Evolutionary conservation across 306 rosid species (phyloP), one percentile per base, ranked within the genome.

Genomic region (Pterocarpus santalinus): DNA sequence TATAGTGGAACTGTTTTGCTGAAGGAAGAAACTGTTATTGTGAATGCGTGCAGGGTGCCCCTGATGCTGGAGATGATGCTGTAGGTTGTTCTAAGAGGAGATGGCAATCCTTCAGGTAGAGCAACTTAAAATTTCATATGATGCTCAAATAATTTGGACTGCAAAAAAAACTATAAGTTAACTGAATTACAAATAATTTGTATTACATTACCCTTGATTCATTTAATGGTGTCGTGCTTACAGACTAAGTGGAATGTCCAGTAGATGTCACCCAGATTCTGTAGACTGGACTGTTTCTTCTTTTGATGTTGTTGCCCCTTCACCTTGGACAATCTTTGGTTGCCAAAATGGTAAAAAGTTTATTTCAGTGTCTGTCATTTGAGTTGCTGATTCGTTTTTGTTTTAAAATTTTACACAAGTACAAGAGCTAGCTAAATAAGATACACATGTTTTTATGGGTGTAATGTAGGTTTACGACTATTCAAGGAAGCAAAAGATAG

Each of bases 261-360:
- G 87, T 67, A 52, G 85, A 75, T 76, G 75, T 63, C 67, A 64
- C 16, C 86, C 86, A 80, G 66, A 43, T 80, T 84, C 92, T 51
- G 75, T 86, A 46, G 97, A 89, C 79, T 89, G 94, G 96, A 90
- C 90, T 56, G 79, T 72, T 65, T 78, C 86, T 72, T 88, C 98
- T 69, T 73, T 87, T 78, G 99, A 95, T 84, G 99, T 95, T 81
- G 86, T 95, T 69, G 96, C 96, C 72, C 97, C 99, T 51, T 95
- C 99, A 33, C 91, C 97, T 1, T 95, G 98, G 99, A 95, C 89
- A 82, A 95, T 95, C 58, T 95, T 95, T 78, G 99, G 98, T 51
- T 95, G 96, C 83, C 96, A 87, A 79, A 95, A 95, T 83, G 99
- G 99, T 91, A 83, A 80, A 22, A 22, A 49, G 58, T 73, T 81